These are phyloP conservation scores for Pyricularia sp. DNA, from an alignment of 2,329 filamentous ascomycete genomes.

Conservation along the genomic window DNA sequence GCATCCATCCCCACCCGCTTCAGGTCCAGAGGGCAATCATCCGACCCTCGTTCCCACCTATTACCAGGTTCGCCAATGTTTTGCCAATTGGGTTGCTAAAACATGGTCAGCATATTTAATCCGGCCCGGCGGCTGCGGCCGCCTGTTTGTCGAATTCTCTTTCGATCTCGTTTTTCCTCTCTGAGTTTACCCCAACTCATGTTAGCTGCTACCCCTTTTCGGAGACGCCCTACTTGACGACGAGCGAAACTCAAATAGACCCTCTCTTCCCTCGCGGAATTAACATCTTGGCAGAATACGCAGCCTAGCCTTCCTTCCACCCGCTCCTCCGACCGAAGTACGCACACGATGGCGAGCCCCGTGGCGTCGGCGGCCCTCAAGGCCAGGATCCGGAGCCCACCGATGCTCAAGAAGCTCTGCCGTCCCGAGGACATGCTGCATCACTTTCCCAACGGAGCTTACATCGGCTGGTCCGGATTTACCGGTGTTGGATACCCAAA, in stretches of 20 bases:
- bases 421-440: constrained; percentile 71
- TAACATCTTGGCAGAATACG: neutral
- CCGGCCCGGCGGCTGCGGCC: neutral
- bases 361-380: constrained; percentile 65
- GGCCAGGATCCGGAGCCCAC: constrained; percentile 65
- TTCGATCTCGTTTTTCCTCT: neutral
- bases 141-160: neutral
- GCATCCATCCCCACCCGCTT: neutral
- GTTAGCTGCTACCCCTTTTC: neutral
- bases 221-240: neutral
- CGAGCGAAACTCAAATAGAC: neutral
- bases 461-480: constrained; percentile 86
- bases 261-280: neutral
- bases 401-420: constrained; percentile 71
- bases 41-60: neutral
- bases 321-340: neutral
- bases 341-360: constrained; percentile 33
- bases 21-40: neutral
- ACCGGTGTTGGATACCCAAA: constrained; percentile 87
- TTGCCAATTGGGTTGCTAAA: neutral
- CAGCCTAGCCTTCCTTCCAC: neutral
- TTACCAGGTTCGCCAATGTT: constrained; percentile 1
- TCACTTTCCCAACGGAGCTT: constrained; percentile 75
- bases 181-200: neutral
- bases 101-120: neutral